Evolutionary conservation across 2,329 filamentous ascomycete species (phyloP), one percentile per base, ranked within the genome.

Genomic region (Rhytidhysteron rufulum): DNA sequence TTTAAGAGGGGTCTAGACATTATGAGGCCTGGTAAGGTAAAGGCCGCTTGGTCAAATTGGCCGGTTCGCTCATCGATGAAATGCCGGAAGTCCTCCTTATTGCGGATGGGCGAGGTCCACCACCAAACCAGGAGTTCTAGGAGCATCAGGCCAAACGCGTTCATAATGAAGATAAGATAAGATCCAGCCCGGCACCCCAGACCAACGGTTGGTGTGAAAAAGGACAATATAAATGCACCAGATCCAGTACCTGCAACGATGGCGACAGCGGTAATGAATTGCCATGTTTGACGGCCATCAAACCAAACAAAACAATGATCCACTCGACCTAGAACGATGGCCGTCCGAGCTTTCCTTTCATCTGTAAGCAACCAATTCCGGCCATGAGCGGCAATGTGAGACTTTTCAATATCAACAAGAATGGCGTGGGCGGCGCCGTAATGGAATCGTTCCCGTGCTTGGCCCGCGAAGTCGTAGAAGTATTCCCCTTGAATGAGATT

Each of bases 161-260:
- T 39, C 16, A 51, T 32, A 18, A 60, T 55, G 42, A 69, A 72
- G 13, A 72, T 58, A n/a, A 65, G 57, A 42, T 73, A 73, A 3
- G 67, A 68, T 2, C 68, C 68, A 29, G 65, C 57, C 0, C 57
- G 49, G 24, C 50, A 53, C 2, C 66, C 25, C 43, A 73, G 53
- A 1, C 71, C 70, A 1, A 73, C 68, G 1, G 70, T 72, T 0
- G 71, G 71, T 0, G 70, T 73, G 45, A 63, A 68, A 45, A 55
- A 73, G 7, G 63, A 67, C 15, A 73, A 44, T 7, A 68, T 54
- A 37, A 70, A 71, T 0, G 68, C 63, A 2, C 67, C 67, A 4
- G 59, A 54, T 16, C 54, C 58, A 19, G 61, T 66, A 11, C 51
- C 62, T 5, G 44, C 50, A 3, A 72, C 62, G 19, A 70, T 64